A percentile compares a stretch with the other conserved stretches of the same genome.
phyloP scores from a whole-genome alignment of 2,329 filamentous ascomycete species.

The Nigrograna mackinnonii region DNA sequence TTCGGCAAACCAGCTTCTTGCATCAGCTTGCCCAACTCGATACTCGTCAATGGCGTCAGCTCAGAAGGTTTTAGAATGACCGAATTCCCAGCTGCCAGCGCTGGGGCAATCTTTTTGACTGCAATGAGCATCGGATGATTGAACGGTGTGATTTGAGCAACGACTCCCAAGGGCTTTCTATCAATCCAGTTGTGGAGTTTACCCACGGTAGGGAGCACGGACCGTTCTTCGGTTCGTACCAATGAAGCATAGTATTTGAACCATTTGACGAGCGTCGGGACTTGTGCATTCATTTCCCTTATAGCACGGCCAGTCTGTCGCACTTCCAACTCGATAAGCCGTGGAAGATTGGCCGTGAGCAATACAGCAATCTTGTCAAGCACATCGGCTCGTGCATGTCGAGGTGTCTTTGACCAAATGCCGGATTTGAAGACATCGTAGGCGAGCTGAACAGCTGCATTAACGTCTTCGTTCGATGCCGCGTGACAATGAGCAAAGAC shows the following conservation, averaged over 20 bases:
- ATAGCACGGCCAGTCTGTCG: conserved; percentile 69
- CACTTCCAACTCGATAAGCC: conserved; percentile 66
- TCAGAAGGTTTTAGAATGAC: conserved; percentile 43
- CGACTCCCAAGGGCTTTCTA: conserved; percentile 39
- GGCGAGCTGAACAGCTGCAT: conserved; percentile 45
- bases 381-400: conserved; percentile 63
- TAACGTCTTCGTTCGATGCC: conserved; percentile 51
- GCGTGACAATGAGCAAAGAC: conserved; percentile 57
- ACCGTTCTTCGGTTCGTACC: conserved; percentile 68
- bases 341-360: conserved; percentile 56
- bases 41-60: conserved; percentile 39
- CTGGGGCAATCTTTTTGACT: conserved; percentile 45
- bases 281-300: conserved; percentile 72
- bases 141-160: conserved; percentile 44
- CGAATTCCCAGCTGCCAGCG: conserved; percentile 39
- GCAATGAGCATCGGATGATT: conserved; percentile 45
- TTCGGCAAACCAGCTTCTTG: conserved; percentile 42
- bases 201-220: conserved; percentile 67
- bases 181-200: conserved; percentile 52
- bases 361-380: conserved; percentile 63
- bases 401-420: conserved; percentile 60
- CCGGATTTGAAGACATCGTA: conserved; percentile 55
- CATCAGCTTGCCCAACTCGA: conserved; percentile 39
- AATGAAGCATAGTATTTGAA: conserved; percentile 72
- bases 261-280: conserved; percentile 68